These are phyloP conservation scores for Sarocladium brachiariae DNA, from an alignment of 2,329 filamentous ascomycete genomes.

Conservation along the genomic window DNA sequence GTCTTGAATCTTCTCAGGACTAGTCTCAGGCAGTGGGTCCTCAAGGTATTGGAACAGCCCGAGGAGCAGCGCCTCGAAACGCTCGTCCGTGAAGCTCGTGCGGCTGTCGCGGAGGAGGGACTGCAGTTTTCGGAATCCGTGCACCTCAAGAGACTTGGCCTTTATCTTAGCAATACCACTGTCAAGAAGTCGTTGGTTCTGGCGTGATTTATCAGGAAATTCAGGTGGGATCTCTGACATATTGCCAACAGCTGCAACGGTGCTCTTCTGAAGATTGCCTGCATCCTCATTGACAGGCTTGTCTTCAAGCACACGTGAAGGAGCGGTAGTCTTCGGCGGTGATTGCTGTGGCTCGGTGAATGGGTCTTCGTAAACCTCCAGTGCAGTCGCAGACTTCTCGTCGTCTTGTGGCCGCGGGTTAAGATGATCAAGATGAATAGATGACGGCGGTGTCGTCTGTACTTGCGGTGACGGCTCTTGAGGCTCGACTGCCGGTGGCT, in stretches of 20 bases:
- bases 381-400: constrained; percentile 26
- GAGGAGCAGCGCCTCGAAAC: constrained; percentile 59
- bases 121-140: constrained; percentile 74
- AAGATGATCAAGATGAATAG: constrained; percentile 11
- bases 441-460: constrained; percentile 11
- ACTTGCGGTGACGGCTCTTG: constrained; percentile 11
- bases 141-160: constrained; percentile 66
- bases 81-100: constrained; percentile 57
- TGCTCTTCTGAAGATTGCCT: constrained; percentile 21
- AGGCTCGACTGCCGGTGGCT: too few relatives aligned
- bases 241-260: constrained; percentile 17
- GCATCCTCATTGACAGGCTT: constrained; percentile 53
- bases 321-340: constrained; percentile 38
- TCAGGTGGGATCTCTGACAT: constrained; percentile 11
- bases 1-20: constrained; percentile 61
- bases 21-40: constrained; percentile 45
- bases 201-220: constrained; percentile 47
- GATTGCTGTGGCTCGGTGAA: constrained; percentile 40
- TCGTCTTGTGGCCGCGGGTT: constrained; percentile 12
- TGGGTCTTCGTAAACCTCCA: constrained; percentile 59
- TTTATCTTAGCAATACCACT: constrained; percentile 71
- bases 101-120: constrained; percentile 63
- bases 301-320: constrained; percentile 49
- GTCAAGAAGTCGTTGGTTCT: constrained; percentile 57
- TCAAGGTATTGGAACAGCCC: constrained; percentile 69